Evolutionary conservation across 768 basidiomycete species (phyloP), one percentile per base, ranked within the genome.

Genomic region (Podaxis sp.): DNA sequence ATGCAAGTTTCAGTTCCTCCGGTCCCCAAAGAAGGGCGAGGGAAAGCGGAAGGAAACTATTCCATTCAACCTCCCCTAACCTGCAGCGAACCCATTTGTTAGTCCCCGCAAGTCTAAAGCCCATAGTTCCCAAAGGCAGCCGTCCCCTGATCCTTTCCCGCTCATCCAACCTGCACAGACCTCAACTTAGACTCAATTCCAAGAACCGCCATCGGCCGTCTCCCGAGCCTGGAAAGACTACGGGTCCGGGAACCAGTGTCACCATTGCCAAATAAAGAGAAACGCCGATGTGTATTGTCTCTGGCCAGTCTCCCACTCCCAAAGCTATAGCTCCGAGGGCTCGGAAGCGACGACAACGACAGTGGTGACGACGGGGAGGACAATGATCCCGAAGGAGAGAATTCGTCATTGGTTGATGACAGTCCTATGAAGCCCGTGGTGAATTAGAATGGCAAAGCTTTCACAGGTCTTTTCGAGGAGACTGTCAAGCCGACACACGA

Each of bases 211-310:
- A 41, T 76, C 71, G 53, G 83, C 89, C 13, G 73, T 92, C 33
- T 82, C 81, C 27, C 82, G 89, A 38, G 91, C 91, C 22, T 84
- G 91, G 40, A 93, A 93, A 71, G 91, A 59, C 80, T 93, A n/a
- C 85, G 91, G 36, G 91, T n/a, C 17, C 40, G 91, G 27, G 91
- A 93, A 69, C 86, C 87, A 0, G 90, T 93, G 2, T 93, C 91
- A 0, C 91, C 91, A 3, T 91, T 91, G n/a, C 91, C 91, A 3
- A 84, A 82, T 69, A 92, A 91, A 71, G 85, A 85, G 69, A 93
- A 92, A 72, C 83, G 87, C 63, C 80, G 81, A 69, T 88, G 89
- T 47, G 70, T 85, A 56, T 70, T 72, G 40, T 77, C 82, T 4
- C 80, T 80, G 19, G 71, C 72, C 8, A 66, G 67, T 36, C 71